A percentile compares a stretch with the other conserved stretches of the same genome.
Evolutionary conservation across 495 filamentous ascomycete species (phyloP).

Genomic region (Chaetomium cochliodes): DNA sequence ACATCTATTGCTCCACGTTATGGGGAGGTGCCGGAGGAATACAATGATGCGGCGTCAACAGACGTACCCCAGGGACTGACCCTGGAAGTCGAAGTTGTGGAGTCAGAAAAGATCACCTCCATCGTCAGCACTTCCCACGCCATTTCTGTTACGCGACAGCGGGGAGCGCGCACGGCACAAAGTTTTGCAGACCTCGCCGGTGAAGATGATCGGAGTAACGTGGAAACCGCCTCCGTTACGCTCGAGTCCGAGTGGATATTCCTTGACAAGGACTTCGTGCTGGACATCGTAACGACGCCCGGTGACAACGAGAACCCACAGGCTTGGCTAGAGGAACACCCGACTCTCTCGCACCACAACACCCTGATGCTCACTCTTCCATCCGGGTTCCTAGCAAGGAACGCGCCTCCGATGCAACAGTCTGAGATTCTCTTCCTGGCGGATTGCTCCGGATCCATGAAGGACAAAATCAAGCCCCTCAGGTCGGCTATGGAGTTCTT

Average conservation of each 20-base stretch:
- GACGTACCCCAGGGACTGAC: slow-evolving; percentile 12
- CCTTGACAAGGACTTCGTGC: slow-evolving; percentile 27
- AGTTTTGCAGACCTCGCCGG: slow-evolving; percentile 25
- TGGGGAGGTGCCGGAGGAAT: slow-evolving; percentile 19
- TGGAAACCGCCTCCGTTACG: slow-evolving; percentile 16
- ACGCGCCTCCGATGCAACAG: background rate
- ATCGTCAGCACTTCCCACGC: slow-evolving; percentile 16
- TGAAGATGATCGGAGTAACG: background rate
- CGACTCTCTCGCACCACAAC: slow-evolving; percentile 12
- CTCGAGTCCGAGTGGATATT: slow-evolving; percentile 3
- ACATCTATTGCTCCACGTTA: slow-evolving; percentile 25
- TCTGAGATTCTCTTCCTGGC: slow-evolving; percentile 25
- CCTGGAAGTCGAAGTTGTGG: slow-evolving; percentile 15
- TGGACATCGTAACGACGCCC: slow-evolving; percentile 16
- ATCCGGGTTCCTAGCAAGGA: slow-evolving; percentile 2
- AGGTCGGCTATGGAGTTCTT: slow-evolving; percentile 27
- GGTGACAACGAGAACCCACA: slow-evolving; percentile 12
- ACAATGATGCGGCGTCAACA: slow-evolving; percentile 13
- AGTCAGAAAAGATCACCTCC: slow-evolving; percentile 14
- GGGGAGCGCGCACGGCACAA: slow-evolving; percentile 7
- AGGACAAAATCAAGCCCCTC: slow-evolving; percentile 18
- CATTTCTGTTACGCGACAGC: slow-evolving; percentile 9
- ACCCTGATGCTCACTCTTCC: slow-evolving; percentile 25
- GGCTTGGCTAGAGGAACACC: slow-evolving; percentile 25
- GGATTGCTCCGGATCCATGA: slow-evolving; percentile 25